Conservation (phyloP, 2,329 filamentous ascomycete species). For the Cercospora sp. region DNA sequence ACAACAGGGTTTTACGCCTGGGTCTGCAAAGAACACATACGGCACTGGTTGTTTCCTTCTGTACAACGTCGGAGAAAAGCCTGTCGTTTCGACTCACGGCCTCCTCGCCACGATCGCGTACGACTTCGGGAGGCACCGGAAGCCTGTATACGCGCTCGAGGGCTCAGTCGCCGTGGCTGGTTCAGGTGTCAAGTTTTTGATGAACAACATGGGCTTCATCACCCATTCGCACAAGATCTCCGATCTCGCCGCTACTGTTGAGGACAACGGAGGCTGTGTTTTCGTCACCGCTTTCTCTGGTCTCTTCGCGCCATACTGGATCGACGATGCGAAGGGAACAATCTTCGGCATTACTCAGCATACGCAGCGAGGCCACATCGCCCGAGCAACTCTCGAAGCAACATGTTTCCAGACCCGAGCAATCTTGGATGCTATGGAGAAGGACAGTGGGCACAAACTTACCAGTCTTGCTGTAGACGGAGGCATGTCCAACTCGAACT, state of each 20-base stretch:
- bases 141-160: slow-evolving; percentile 73
- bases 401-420: slow-evolving; percentile 92
- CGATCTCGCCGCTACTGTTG: slow-evolving; percentile 62
- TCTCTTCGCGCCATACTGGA: slow-evolving; percentile 91
- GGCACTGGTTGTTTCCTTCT: slow-evolving; percentile 87
- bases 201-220: slow-evolving; percentile 63
- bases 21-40: slow-evolving; percentile 87
- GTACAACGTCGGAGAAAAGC: slow-evolving; percentile 82
- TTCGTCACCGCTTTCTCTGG: slow-evolving; percentile 90
- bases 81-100: slow-evolving; percentile 80
- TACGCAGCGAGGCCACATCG: slow-evolving; percentile 84
- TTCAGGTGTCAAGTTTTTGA: slow-evolving; percentile 62
- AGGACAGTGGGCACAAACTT: slow-evolving; percentile 75
- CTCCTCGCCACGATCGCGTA: slow-evolving; percentile 85
- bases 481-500: slow-evolving; percentile 82
- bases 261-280: slow-evolving; percentile 79
- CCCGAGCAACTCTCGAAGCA: slow-evolving; percentile 83
- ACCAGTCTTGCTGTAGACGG: slow-evolving; percentile 79
- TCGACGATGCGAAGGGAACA: slow-evolving; percentile 86
- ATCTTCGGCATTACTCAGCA: slow-evolving; percentile 62
- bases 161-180: slow-evolving; percentile 78
- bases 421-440: slow-evolving; percentile 90
- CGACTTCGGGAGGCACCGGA: slow-evolving; percentile 61
- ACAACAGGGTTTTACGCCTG: slow-evolving; percentile 67
- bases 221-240: slow-evolving; percentile 65